phyloP scores from a whole-genome alignment of 176 grass and related monocot genomes.

The Elymus sibiricus region DNA sequence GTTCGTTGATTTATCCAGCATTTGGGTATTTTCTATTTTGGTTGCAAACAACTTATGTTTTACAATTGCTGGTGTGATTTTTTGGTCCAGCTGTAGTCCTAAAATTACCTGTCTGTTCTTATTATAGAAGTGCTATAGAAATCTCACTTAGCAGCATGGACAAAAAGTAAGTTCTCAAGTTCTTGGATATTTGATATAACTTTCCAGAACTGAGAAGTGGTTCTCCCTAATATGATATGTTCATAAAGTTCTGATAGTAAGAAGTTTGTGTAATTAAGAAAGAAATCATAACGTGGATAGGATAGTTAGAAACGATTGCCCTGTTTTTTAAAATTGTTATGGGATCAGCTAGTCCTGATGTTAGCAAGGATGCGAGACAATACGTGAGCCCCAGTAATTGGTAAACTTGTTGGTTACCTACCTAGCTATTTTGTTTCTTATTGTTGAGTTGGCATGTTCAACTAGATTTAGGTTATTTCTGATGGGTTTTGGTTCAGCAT shows the following conservation, averaged over 20 bases:
- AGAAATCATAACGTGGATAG: neutral
- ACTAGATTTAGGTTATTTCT: neutral
- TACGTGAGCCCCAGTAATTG: neutral
- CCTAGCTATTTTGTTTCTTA: neutral
- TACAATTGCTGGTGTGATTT: neutral
- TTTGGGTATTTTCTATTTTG: slow-evolving; percentile 15
- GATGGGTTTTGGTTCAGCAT: neutral
- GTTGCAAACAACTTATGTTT: neutral
- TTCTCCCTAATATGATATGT: neutral
- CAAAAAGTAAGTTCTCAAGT: neutral
- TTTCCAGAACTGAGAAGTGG: neutral
- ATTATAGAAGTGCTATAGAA: neutral
- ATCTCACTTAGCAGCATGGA: neutral
- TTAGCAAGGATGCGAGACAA: neutral
- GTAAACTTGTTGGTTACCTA: neutral
- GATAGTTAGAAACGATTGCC: neutral
- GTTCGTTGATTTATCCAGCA: neutral
- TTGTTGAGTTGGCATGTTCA: neutral
- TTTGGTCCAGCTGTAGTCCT: neutral
- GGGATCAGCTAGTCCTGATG: slow-evolving; percentile 5
- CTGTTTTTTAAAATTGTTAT: neutral
- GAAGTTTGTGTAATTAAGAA: neutral
- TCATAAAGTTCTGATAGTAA: neutral
- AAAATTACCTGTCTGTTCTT: neutral
- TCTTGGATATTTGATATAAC: neutral